Percentiles rank a stretch among this genome's conserved stretches.
phyloP scores from a whole-genome alignment of 495 filamentous ascomycete species.

The Massariosphaeria phaeospora region DNA sequence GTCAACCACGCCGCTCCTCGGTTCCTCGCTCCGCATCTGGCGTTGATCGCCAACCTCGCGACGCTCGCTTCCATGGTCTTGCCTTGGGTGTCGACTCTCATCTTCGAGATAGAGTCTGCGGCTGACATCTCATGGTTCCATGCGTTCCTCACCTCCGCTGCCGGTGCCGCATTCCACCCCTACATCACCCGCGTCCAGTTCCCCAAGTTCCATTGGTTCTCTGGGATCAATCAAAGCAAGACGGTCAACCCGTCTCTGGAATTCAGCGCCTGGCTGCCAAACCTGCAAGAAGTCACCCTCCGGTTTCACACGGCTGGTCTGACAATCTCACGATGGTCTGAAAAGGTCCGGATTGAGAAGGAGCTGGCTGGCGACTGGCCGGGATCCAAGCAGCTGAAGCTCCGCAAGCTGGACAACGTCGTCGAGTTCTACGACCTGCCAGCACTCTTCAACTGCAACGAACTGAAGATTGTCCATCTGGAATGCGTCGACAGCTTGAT shows the following conservation, averaged over 20 bases:
- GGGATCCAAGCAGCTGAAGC: background rate
- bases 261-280: background rate
- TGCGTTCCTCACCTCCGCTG: background rate
- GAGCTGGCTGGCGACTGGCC: background rate
- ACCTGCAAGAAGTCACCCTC: conserved; percentile 3
- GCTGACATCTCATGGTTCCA: background rate
- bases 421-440: background rate
- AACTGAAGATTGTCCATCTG: background rate
- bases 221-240: background rate
- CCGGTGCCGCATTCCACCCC: background rate
- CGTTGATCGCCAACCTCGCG: background rate
- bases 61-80: background rate
- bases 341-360: background rate
- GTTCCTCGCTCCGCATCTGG: background rate
- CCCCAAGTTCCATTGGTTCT: conserved; percentile 15
- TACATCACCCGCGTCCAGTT: background rate
- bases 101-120: background rate
- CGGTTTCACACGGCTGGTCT: conserved; percentile 7
- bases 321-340: background rate
- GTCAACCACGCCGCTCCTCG: background rate
- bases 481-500: background rate
- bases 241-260: background rate
- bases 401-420: background rate
- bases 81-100: background rate
- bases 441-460: background rate